Evolutionary conservation across 192 early-diverging fungal species (phyloP).

Genomic region (Backusella morwellensis): DNA sequence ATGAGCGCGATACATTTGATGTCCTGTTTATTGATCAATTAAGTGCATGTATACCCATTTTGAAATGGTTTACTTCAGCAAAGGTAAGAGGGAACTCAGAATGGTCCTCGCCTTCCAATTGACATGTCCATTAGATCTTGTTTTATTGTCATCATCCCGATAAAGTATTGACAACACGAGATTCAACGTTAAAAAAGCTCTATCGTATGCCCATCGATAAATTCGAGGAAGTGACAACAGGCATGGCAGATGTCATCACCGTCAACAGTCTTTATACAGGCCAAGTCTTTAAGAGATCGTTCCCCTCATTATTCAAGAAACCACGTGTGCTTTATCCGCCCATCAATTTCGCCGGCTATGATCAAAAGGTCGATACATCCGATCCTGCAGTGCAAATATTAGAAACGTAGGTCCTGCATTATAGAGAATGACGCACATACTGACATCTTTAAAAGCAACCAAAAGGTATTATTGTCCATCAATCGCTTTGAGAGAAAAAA

Average conservation of each 20-base stretch:
- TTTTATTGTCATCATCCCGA: constrained; percentile 99
- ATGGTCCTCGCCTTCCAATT: neutral
- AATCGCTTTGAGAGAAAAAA: constrained; percentile 99
- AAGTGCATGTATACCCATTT: constrained; percentile 79
- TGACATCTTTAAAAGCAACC: neutral
- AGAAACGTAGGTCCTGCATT: constrained; percentile 17
- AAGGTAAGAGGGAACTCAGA: constrained; percentile 41
- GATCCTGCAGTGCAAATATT: constrained; percentile 57
- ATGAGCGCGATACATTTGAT: constrained; percentile 56
- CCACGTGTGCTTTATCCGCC: constrained; percentile 85
- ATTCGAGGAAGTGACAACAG: constrained; percentile 84
- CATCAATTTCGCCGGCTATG: constrained; percentile 74
- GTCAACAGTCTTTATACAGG: constrained; percentile 93
- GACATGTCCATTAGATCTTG: constrained; percentile 54
- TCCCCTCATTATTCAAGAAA: constrained; percentile 55
- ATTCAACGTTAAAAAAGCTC: constrained; percentile 55
- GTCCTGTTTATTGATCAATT: constrained; percentile 88
- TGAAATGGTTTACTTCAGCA: constrained; percentile 59
- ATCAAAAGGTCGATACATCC: constrained; percentile 48
- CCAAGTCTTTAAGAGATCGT: constrained; percentile 66
- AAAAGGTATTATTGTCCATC: constrained; percentile 70
- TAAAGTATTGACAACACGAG: constrained; percentile 70
- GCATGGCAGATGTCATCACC: constrained; percentile 87
- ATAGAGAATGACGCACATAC: no score
- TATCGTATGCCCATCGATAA: constrained; percentile 85